Base-by-base conservation (phyloP, 2,329 filamentous ascomycete species). In the Claviceps pazoutovae region DNA sequence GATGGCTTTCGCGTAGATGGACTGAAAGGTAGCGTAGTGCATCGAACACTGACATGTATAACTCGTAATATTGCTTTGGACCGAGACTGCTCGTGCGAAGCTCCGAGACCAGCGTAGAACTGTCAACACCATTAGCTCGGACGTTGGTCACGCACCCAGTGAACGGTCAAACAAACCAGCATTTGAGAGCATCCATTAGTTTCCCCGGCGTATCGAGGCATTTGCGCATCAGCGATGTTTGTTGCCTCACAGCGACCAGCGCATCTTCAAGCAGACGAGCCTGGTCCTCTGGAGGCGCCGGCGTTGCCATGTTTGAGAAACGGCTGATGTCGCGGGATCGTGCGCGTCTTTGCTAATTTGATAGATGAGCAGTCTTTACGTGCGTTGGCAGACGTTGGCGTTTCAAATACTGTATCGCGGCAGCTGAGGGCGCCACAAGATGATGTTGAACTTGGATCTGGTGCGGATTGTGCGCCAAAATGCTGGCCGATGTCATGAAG, bases 41-140 rank as follows among this genome's bases (percentile, higher is more conserved):
- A 74, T 98, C 93, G 71, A 98, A 98, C 56, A 98, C 89, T 58
- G 93, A 82, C 93, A 98, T 98, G 73, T 98, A 98, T 53, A 98
- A 80, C 74, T 98, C 94, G 70, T 98, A 98, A 74, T 98, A 98
- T 70, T 98, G 93, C 70, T 98, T 98, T 37, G 93, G 93, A n/a
- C 93, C 89, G 49, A 98, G 79, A 62, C 88, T 96, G 68, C 90
- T 95, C 4, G 93, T 98, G 61, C 93, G 88, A 62, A 98, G 80
- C 70, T 98, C 93, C n/a, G 93, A 96, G 55, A 98, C 91, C 57
- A 98, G 80, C 19, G 93, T 98, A 43, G 93, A 98, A 72, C 93
- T 97, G 63, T 54, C 61, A 19, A 34, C 38, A 13, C 44, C 45
- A 48, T 56, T 49, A 56, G 51, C 13, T 53, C 13, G 44, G 34